phyloP scores from a whole-genome alignment of 306 rosid species.

The Pyrus communis region DNA sequence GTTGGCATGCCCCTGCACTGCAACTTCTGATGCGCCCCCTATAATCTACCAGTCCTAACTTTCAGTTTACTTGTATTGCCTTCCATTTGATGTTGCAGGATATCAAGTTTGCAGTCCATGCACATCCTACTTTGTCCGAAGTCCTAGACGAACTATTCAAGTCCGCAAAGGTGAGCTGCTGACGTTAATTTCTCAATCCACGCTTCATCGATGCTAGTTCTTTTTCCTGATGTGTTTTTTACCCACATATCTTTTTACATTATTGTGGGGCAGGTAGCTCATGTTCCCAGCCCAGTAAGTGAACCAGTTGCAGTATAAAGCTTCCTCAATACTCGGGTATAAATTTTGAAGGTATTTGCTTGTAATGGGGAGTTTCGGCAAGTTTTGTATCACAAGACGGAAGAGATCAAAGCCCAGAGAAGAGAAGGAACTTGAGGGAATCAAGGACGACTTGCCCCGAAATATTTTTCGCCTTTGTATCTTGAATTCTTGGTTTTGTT shows the following conservation, averaged over 20 bases:
- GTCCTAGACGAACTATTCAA: slow-evolving; percentile 91
- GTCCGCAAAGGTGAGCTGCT: slow-evolving; percentile 76
- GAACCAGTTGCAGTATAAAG: slow-evolving; percentile 79
- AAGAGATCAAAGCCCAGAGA: slow-evolving; percentile 23
- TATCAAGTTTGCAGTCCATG: slow-evolving; percentile 79
- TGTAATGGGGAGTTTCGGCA: slow-evolving; percentile 52
- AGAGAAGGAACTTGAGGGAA: slow-evolving; percentile 25
- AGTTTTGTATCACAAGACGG: slow-evolving; percentile 23
- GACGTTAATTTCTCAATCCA: slow-evolving; percentile 8
- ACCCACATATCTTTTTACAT: slow-evolving; percentile 12
- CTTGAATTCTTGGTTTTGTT: slow-evolving; percentile 23
- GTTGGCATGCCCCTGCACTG: neutral
- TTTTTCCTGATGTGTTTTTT: slow-evolving; percentile 1
- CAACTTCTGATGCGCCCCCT: neutral
- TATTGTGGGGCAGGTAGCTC: slow-evolving; percentile 52
- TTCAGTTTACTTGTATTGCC: neutral
- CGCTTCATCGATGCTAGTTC: neutral
- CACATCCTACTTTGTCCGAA: slow-evolving; percentile 95
- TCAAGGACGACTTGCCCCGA: slow-evolving; percentile 16
- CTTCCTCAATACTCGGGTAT: slow-evolving; percentile 36
- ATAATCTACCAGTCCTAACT: neutral
- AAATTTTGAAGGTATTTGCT: slow-evolving; percentile 56
- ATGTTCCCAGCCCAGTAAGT: slow-evolving; percentile 57
- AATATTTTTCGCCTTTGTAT: slow-evolving; percentile 19
- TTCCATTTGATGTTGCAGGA: slow-evolving; percentile 37